Evolutionary conservation across 1,139 yeast genomes (phyloP), one percentile per base, ranked within the genome.

Genomic region (Meyerozyma athensensis): DNA sequence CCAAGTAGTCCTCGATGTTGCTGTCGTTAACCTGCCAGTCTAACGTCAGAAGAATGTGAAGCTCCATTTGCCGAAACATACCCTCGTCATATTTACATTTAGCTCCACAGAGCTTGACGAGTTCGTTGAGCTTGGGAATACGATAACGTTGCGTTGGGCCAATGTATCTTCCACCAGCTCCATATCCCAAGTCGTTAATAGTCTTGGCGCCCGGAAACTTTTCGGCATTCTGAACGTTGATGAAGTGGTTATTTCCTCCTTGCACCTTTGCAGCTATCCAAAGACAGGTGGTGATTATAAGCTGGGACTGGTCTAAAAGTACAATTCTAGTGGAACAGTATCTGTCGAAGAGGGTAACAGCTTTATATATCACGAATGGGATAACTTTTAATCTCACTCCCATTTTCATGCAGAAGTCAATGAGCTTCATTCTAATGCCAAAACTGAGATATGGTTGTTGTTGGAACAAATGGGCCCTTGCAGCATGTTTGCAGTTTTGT

Each of bases 161-260:
- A 41, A 68, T 59, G 54, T 65, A 78, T 50, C 81, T 68, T 12
- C 82, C 83, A 32, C 85, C 84, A 30, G 59, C 49, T 3, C 75
- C 75, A 48, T 66, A 68, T 33, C 74, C 74, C 43, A 68, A 58
- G 46, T 69, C 74, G 43, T 50, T 55, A 36, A 69, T 66, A 34
- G 71, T 63, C 43, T 56, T 58, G 24, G 67, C 56, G 30, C 55
- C 52, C 36, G 51, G 51, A 19, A 56, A 46, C 44, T 61, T 61
- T 31, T 59, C 63, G 28, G 58, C 43, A 41, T 65, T 63, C 36
- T 45, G 52, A 44, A 68, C 66, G 55, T 79, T 78, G 40, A 78
- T 73, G 47, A 79, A 77, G 58, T 80, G 87, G 49, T 79, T 79
- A 53, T 81, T 79, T 23, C 87, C 87, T 34, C 87, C 87, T 56